Evolutionary conservation across 1,284 basidiomycete genomes (phyloP).

Genomic region (Puccinia coronata): DNA sequence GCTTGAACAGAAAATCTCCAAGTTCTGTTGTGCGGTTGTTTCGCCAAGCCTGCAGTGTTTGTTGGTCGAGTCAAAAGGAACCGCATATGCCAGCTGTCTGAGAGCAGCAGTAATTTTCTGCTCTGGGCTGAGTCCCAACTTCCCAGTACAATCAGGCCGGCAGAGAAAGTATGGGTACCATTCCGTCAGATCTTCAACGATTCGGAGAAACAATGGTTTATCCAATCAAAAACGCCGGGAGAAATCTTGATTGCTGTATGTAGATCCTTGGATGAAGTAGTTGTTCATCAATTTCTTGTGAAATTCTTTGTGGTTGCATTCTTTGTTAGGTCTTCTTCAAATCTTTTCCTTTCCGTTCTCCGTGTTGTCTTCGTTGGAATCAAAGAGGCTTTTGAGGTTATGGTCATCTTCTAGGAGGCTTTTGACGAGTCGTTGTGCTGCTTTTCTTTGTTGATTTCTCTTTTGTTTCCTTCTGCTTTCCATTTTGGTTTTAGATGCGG

Average conservation of each 20-base stretch:
- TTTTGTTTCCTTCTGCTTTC: too few species aligned
- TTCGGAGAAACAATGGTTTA: neutral
- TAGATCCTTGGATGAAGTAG: neutral
- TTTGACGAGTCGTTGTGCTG: neutral
- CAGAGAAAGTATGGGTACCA: constrained; percentile 8
- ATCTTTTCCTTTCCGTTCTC: too few species aligned
- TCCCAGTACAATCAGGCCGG: constrained; percentile 2
- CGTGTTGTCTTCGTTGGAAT: neutral
- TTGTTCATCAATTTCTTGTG: constrained; percentile 13
- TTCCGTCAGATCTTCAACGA: neutral
- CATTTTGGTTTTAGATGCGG: too few species aligned
- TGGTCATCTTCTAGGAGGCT: neutral
- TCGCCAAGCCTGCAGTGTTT: constrained; percentile 14
- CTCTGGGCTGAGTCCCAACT: constrained; percentile 16
- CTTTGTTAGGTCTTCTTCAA: neutral
- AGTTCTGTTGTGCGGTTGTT: neutral
- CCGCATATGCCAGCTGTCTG: neutral
- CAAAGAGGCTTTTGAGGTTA: neutral
- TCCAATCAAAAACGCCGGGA: neutral
- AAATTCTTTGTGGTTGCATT: neutral
- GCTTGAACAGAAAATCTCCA: neutral
- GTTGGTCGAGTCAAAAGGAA: constrained; percentile 15
- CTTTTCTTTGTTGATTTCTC: neutral
- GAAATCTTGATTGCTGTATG: neutral
- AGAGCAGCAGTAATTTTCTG: constrained; percentile 16